Percentiles rank a stretch among this genome's conserved stretches.
These are phyloP conservation scores for Aquilaria malaccensis DNA, from an alignment of 345 rosid genomes.

Conservation along the genomic window DNA sequence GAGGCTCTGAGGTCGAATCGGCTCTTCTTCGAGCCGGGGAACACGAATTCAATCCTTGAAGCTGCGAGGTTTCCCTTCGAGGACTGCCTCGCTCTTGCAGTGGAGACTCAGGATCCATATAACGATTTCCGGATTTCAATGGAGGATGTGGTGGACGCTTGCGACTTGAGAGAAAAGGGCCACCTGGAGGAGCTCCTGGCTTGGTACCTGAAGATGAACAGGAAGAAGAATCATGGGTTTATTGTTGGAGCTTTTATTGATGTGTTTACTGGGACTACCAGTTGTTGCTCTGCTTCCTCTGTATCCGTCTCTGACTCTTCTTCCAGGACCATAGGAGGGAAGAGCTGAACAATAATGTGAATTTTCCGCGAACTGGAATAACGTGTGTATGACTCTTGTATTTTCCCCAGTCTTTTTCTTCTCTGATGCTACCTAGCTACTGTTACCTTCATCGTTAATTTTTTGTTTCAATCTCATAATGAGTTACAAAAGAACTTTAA, in stretches of 20 bases:
- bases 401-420: too few species aligned
- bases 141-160: constrained; percentile 34
- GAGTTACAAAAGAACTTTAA: too few species aligned
- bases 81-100: not conserved
- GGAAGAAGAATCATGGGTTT: constrained; percentile 26
- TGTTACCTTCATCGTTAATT: too few species aligned
- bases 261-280: not conserved
- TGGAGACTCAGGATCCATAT: constrained; percentile 25
- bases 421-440: too few species aligned
- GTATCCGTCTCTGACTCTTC: not conserved
- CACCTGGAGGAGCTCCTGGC: constrained; percentile 25
- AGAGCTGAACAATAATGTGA: too few species aligned
- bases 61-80: constrained; percentile 2
- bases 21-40: constrained; percentile 19
- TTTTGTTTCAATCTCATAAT: too few species aligned
- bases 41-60: constrained; percentile 7
- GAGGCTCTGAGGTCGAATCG: constrained; percentile 27
- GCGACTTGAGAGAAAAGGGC: constrained; percentile 21
- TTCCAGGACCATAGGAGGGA: not conserved
- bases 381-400: too few species aligned
- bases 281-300: constrained; percentile 1
- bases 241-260: constrained; percentile 29
- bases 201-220: constrained; percentile 24
- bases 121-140: constrained; percentile 27
- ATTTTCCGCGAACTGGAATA: too few species aligned